Evolutionary conservation across 805 yeast genomes (phyloP), one percentile per base, ranked within the genome.

Genomic region (Hanseniaspora osmophila): DNA sequence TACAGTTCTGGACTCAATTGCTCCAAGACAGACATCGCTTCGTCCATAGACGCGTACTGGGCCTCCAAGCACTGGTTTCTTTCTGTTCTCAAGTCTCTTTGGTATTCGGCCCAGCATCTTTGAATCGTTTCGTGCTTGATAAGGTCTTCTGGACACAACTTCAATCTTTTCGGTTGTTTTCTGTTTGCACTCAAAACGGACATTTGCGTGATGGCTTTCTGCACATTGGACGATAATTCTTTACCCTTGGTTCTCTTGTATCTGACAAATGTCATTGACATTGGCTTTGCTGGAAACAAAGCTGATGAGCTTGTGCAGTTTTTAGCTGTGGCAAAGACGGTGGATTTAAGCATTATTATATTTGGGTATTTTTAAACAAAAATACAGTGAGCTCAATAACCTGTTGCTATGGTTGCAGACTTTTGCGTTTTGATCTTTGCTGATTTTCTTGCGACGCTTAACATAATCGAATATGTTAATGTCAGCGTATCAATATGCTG

Each of bases 131-230:
- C 75, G 60, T 90, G 97, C 57, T 92, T 84, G 50, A 90, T 71
- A 47, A 80, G 69, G 59, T 92, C 97, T 61, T 88, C 96, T n/a
- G 38, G 53, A 11, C 59, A 73, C 32, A 87, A 67, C 55, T 80
- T 84, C 51, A 92, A 63, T 54, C 85, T 67, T 53, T 78, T 76
- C 41, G 98, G 98, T 63, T 80, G 88, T 63, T 87, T 90, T 67
- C 87, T 79, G 47, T 82, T 74, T 7, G 94, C 96, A 11, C 92
- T 77, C 53, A 88, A 62, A 18, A 90, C 95, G 37, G 94, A 80
- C 50, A 90, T 71, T 65, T 66, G 73, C 10, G 69, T 67, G 48
- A 71, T 59, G 33, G 68, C 63, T 46, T 75, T 66, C 60, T 73
- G 69, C 41, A 71, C 67, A 43, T 69, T 69, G 27, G 80, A 68